phyloP scores from a whole-genome alignment of 768 basidiomycete genomes.

The Hortiboletus flavorubellus region DNA sequence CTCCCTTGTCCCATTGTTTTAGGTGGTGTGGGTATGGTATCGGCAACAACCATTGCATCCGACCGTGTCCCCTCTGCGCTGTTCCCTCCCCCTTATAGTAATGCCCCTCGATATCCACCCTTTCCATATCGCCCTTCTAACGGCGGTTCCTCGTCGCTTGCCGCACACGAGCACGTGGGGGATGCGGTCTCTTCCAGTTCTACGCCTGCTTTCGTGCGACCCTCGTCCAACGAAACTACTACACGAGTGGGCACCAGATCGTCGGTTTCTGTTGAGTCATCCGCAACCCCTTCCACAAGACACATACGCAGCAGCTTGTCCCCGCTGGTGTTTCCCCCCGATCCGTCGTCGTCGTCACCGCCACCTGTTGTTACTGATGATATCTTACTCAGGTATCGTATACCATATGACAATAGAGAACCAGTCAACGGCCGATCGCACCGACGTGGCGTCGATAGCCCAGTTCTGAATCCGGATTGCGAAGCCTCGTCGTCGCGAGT shows the following conservation, averaged over 20 bases:
- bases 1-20: slow-evolving; percentile 5
- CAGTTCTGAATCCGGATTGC: slow-evolving; percentile 1
- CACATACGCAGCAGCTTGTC: slow-evolving; percentile 25
- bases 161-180: slow-evolving; percentile 17
- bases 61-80: slow-evolving; percentile 15
- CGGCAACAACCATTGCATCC: slow-evolving; percentile 12
- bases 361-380: slow-evolving; percentile 17
- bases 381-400: slow-evolving; percentile 13
- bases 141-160: slow-evolving; percentile 11
- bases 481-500: slow-evolving; percentile 5
- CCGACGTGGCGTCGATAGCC: slow-evolving; percentile 6
- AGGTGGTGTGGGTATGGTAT: slow-evolving; percentile 9
- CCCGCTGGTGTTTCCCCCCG: slow-evolving; percentile 22
- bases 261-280: slow-evolving; percentile 7
- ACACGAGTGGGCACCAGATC: slow-evolving; percentile 11
- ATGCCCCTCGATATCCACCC: slow-evolving; percentile 19
- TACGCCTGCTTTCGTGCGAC: slow-evolving; percentile 19
- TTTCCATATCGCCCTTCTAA: slow-evolving; percentile 15
- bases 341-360: slow-evolving; percentile 10
- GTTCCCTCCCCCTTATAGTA: slow-evolving; percentile 22
- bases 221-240: slow-evolving; percentile 10
- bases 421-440: neutral
- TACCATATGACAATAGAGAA: neutral
- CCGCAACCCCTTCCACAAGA: slow-evolving; percentile 4
- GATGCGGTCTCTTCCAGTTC: slow-evolving; percentile 4